These are phyloP conservation scores for Microcyclosporella mali DNA, from an alignment of 2,329 filamentous ascomycete genomes.

Conservation along the genomic window DNA sequence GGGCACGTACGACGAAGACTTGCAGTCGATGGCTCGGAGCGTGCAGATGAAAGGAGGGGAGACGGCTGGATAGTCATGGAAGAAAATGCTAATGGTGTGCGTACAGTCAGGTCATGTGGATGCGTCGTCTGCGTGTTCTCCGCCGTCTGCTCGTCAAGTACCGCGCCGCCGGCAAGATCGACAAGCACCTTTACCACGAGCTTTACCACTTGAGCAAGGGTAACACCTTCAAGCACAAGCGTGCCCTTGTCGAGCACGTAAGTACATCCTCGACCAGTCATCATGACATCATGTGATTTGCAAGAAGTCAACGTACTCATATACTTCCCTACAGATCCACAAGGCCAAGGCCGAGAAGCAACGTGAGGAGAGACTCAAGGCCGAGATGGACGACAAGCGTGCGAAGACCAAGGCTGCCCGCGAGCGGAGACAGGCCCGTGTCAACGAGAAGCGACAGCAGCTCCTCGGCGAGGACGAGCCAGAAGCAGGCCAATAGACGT, in stretches of 20 bases:
- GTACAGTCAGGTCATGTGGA: conserved; percentile 91
- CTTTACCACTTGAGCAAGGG: conserved; percentile 99
- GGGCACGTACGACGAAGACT: not conserved
- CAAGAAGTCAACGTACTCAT: conserved; percentile 11
- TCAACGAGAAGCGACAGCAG: conserved; percentile 82
- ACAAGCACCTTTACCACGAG: conserved; percentile 99
- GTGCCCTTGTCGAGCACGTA: conserved; percentile 99
- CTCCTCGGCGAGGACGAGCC: conserved; percentile 61
- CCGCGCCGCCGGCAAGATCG: conserved; percentile 99
- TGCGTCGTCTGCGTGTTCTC: conserved; percentile 98
- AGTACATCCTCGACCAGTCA: conserved; percentile 43
- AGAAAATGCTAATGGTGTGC: conserved; percentile 28
- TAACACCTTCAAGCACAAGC: conserved; percentile 99
- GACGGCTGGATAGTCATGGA: not conserved
- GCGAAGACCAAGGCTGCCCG: conserved; percentile 99
- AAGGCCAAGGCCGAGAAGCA: conserved; percentile 99
- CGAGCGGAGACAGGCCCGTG: conserved; percentile 94
- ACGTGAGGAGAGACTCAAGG: conserved; percentile 91
- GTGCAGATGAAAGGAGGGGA: not conserved
- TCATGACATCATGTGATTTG: conserved; percentile 30
- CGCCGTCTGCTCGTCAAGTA: conserved; percentile 99
- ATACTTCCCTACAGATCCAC: conserved; percentile 68
- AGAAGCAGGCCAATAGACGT: conserved; percentile 19
- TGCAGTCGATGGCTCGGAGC: not conserved
- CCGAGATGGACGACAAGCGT: conserved; percentile 99